phyloP scores from a whole-genome alignment of 768 basidiomycete species.

The Kwoniella mangroviensis region DNA sequence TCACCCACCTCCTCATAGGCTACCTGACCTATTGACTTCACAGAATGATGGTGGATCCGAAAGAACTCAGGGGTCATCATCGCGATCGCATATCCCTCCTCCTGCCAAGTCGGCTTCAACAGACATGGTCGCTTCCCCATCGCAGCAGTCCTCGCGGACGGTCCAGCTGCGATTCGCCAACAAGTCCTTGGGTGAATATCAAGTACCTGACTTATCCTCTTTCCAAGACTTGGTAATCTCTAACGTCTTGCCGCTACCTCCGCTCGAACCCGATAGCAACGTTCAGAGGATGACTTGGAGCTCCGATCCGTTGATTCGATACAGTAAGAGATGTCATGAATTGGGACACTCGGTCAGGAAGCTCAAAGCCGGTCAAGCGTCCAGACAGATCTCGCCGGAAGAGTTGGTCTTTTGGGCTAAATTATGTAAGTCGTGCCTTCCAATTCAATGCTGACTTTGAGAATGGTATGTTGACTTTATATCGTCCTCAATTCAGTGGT shows the following conservation, averaged over 20 bases:
- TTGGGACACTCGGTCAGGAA: conserved; percentile 26
- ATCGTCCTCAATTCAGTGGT: conserved; percentile 18
- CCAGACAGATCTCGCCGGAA: conserved; percentile 18
- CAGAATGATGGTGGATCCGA: not conserved
- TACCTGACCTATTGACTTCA: conserved; percentile 10
- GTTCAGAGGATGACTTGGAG: conserved; percentile 5
- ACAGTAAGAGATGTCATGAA: conserved; percentile 40
- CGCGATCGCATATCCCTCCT: not conserved
- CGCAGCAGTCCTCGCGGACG: not conserved
- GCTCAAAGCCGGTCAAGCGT: conserved; percentile 8
- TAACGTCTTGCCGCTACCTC: conserved; percentile 31
- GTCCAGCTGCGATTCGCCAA: conserved; percentile 5
- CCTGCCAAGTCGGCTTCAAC: not conserved
- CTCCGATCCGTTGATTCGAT: conserved; percentile 11
- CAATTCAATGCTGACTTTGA: not conserved
- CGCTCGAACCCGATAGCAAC: conserved; percentile 8
- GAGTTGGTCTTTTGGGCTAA: conserved; percentile 43
- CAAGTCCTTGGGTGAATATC: conserved; percentile 20
- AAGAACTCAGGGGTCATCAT: not conserved
- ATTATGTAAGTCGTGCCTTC: conserved; percentile 28
- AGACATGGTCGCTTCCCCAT: not conserved
- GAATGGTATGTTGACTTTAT: not conserved
- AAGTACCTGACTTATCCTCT: conserved; percentile 17
- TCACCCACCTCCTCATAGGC: conserved; percentile 12
- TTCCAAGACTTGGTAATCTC: conserved; percentile 37